phyloP scores from a whole-genome alignment of 2,329 filamentous ascomycete genomes.

The Fusarium succisae region DNA sequence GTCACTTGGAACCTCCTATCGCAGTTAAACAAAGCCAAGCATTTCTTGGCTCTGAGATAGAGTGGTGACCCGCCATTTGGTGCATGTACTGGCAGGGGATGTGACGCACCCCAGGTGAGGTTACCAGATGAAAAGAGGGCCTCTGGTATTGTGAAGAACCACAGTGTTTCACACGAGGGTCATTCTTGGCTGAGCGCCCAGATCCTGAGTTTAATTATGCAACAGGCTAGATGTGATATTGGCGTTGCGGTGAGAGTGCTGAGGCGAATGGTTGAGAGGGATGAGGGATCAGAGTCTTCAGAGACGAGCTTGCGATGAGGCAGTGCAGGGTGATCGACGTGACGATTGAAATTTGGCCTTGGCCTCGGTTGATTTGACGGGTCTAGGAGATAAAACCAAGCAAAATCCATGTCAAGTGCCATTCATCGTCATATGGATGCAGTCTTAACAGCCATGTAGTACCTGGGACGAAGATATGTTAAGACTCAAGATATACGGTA shows the following conservation, averaged over 20 bases:
- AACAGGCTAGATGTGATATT: neutral
- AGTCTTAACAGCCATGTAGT: neutral
- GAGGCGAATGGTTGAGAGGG: neutral
- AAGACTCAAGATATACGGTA: neutral
- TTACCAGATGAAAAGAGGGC: constrained; percentile 32
- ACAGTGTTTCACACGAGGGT: constrained; percentile 27
- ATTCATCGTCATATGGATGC: constrained; percentile 18
- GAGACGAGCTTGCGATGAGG: neutral
- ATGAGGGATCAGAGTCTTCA: neutral
- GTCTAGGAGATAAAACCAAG: neutral
- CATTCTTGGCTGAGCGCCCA: constrained; percentile 12
- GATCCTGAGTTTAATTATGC: neutral
- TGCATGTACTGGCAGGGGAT: constrained; percentile 13
- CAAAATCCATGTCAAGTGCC: constrained; percentile 15
- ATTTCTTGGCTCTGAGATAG: constrained; percentile 32
- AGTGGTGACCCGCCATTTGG: constrained; percentile 18
- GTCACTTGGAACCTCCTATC: constrained; percentile 31
- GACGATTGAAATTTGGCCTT: constrained; percentile 45
- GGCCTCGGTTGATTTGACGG: constrained; percentile 13
- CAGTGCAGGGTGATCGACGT: constrained; percentile 31
- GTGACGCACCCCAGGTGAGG: neutral
- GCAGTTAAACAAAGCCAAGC: constrained; percentile 12
- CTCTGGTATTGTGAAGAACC: neutral
- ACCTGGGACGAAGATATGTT: neutral
- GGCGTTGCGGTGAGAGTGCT: constrained; percentile 8